A percentile compares a stretch with the other conserved stretches of the same genome.
phyloP scores from a whole-genome alignment of 163 green algal species.

The Smithsoniella earleae region DNA sequence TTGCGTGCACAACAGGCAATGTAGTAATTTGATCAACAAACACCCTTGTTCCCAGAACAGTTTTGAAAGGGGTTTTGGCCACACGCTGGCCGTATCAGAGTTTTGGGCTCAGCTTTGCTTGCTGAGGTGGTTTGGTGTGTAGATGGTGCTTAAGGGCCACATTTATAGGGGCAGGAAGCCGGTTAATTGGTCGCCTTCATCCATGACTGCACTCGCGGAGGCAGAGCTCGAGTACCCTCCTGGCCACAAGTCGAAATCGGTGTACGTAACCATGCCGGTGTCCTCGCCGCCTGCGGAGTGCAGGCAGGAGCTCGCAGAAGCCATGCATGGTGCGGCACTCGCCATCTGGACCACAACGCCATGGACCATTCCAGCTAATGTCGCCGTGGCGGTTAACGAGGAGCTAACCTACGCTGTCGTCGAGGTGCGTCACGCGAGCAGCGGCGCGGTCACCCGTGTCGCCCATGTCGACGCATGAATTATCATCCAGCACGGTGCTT shows the following conservation, averaged over 20 bases:
- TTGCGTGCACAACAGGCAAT: too few species aligned
- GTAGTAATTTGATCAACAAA: too few species aligned
- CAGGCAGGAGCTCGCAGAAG: slow-evolving; percentile 6
- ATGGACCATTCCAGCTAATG: slow-evolving; percentile 97
- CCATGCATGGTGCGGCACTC: slow-evolving; percentile 52
- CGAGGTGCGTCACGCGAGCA: slow-evolving; percentile 35
- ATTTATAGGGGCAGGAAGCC: slow-evolving; percentile 94
- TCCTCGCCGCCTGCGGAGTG: not conserved
- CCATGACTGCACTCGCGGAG: slow-evolving; percentile 88
- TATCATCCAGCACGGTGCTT: not conserved
- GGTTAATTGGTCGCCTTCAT: slow-evolving; percentile 92
- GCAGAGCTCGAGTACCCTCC: slow-evolving; percentile 98
- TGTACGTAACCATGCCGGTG: slow-evolving; percentile 81
- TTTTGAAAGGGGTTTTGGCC: too few species aligned
- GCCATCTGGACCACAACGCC: slow-evolving; percentile 98
- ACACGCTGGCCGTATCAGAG: too few species aligned
- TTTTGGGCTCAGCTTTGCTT: too few species aligned
- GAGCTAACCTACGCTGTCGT: slow-evolving; percentile 84
- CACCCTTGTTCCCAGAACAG: too few species aligned
- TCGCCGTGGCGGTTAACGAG: slow-evolving; percentile 91
- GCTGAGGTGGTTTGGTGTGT: too few species aligned
- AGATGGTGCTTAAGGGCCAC: slow-evolving; percentile 93
- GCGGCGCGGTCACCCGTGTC: too few species aligned
- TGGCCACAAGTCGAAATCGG: slow-evolving; percentile 75
- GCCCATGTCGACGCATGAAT: too few species aligned